Evolutionary conservation across 208 protist species (phyloP), one percentile per base, ranked within the genome.

Genomic region (Acanthamoeba triangularis): DNA sequence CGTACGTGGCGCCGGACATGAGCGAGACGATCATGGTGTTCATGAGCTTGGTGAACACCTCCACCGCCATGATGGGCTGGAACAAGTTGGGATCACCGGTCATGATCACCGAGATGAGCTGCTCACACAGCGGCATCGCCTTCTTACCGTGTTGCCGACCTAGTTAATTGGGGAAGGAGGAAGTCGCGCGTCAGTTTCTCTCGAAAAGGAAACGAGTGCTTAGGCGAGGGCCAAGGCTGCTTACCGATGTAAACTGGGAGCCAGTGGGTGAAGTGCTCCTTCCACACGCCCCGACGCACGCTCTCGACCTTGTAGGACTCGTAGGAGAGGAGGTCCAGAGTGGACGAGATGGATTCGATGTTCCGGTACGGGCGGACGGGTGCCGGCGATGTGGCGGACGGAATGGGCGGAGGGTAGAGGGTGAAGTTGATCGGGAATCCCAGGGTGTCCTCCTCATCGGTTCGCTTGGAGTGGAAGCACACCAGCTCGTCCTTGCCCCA

Each of bases 41-140:
- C 84, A 90, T 65, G 35, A 90, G 84, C 84, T 90, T 90, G 47
- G 84, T 61, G 54, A 90, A 67, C 23, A 90, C 84, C 35, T 90
- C 84, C 28, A 90, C 18, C 7, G 84, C 84, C 56, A 90, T 69
- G 54, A 67, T 41, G 20, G 84, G 84, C n/a, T 90, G 33, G 84
- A 69, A 90, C 7, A 52, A 52, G n/a, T 61, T 8, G 41, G 44
- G 20, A 14, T n/a, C 84, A n/a, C 54, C 56, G 1, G 76, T 84
- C 41, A 84, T n/a, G 41, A 84, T 28, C 13, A 28, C 11, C 10
- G 76, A 84, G 41, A 84, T 28, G 20, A 84, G 0, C 76, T n/a
- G 76, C 44, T 84, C 76, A 41, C 76, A 84, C 25, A 84, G 76
- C 1, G 35, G 35, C 35, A 84, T 7, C 76, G 76, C 76, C 76